Evolutionary conservation across 2,329 filamentous ascomycete species (phyloP).

Genomic region (Sarocladium strictum): DNA sequence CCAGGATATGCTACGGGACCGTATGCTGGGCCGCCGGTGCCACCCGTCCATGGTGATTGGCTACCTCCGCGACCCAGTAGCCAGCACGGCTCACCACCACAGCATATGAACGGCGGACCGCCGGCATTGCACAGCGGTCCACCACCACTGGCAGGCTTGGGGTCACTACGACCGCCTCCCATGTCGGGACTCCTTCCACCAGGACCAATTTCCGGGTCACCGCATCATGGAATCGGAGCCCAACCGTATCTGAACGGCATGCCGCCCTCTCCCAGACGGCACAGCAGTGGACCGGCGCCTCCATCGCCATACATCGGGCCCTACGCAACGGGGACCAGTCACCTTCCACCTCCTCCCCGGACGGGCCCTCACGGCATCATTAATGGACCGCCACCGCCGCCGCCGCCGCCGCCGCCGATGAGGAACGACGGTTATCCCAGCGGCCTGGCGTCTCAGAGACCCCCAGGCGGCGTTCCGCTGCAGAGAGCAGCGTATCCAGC

Average conservation of each 20-base stretch:
- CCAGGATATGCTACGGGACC: conserved; percentile 26
- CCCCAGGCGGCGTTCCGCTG: conserved; percentile 33
- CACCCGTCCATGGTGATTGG: conserved; percentile 42
- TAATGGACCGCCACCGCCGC: conserved; percentile 25
- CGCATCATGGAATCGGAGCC: conserved; percentile 23
- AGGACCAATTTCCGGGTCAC: conserved; percentile 22
- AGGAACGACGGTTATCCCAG: conserved; percentile 3
- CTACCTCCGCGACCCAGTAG: conserved; percentile 37
- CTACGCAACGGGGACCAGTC: conserved; percentile 23
- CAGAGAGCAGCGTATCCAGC: conserved; percentile 36
- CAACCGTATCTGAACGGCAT: conserved; percentile 35
- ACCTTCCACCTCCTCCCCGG: conserved; percentile 19
- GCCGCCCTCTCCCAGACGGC: conserved; percentile 42
- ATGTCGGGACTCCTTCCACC: conserved; percentile 35
- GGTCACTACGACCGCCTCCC: conserved; percentile 42
- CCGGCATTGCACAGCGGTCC: conserved; percentile 25
- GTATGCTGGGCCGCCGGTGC: conserved; percentile 29
- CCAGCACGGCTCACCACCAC: conserved; percentile 41
- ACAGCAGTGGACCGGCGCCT: conserved; percentile 30
- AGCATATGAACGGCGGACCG: conserved; percentile 44
- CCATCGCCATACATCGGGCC: conserved; percentile 35
- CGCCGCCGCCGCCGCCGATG: conserved; percentile 22
- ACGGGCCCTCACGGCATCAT: conserved; percentile 23
- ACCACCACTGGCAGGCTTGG: conserved; percentile 12
- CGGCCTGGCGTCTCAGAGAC: neutral